These are phyloP conservation scores for Fusarium guadeloupense DNA, from an alignment of 2,329 filamentous ascomycete species.

Conservation along the genomic window DNA sequence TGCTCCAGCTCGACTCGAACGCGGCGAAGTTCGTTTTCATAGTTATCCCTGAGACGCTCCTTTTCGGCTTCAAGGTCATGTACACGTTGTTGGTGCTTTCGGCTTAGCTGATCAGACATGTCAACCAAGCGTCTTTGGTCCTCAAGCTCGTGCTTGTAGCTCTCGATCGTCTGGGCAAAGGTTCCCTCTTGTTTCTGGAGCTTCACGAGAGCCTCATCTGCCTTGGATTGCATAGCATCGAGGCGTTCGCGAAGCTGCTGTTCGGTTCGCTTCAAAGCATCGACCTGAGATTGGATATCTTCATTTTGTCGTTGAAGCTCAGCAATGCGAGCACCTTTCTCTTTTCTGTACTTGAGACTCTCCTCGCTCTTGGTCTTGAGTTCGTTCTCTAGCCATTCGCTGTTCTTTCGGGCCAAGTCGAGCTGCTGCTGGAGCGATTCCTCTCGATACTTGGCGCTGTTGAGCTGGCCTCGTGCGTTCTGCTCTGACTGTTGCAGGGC, in stretches of 20 bases:
- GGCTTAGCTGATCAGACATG: slow-evolving; percentile 78
- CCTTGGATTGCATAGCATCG: slow-evolving; percentile 84
- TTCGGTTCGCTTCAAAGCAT: slow-evolving; percentile 81
- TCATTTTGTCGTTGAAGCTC: slow-evolving; percentile 90
- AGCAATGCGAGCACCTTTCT: slow-evolving; percentile 89
- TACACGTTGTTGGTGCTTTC: slow-evolving; percentile 75
- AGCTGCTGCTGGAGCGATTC: slow-evolving; percentile 91
- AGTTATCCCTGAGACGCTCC: slow-evolving; percentile 68
- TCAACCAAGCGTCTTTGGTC: slow-evolving; percentile 83
- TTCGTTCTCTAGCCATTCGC: slow-evolving; percentile 92
- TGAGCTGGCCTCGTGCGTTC: slow-evolving; percentile 79
- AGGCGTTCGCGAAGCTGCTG: slow-evolving; percentile 81
- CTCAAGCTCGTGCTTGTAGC: slow-evolving; percentile 87
- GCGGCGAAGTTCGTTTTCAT: slow-evolving; percentile 67
- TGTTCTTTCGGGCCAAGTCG: slow-evolving; percentile 86
- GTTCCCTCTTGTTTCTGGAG: slow-evolving; percentile 88
- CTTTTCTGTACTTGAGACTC: slow-evolving; percentile 89
- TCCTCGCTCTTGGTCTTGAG: slow-evolving; percentile 90
- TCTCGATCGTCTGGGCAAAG: slow-evolving; percentile 82
- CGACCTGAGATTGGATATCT: slow-evolving; percentile 79
- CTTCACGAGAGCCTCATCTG: slow-evolving; percentile 82
- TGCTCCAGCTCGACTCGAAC: slow-evolving; percentile 67
- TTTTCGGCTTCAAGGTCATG: slow-evolving; percentile 75
- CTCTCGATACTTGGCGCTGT: slow-evolving; percentile 87
- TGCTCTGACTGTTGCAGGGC: slow-evolving; percentile 85